Evolutionary conservation across 148 eudicot genomes (phyloP).

Genomic region (Diospyros kaki): DNA sequence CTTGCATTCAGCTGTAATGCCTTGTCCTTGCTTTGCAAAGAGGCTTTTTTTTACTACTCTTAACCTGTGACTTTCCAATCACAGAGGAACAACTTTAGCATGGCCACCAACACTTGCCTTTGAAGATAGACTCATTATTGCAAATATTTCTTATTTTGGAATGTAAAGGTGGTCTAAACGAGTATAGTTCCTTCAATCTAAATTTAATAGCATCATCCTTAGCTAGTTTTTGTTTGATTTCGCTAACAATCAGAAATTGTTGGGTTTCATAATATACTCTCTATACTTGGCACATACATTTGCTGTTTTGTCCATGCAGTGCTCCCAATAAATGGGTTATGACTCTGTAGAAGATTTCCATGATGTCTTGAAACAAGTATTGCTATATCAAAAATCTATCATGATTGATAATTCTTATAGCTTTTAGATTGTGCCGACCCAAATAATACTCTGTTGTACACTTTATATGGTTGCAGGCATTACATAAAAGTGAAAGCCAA

Average conservation of each 20-base stretch:
- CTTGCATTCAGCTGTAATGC: too few relatives aligned
- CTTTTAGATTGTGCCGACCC: neutral
- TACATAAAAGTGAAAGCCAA: constrained; percentile 13
- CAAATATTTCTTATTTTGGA: neutral
- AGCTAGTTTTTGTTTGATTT: neutral
- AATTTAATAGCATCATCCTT: neutral
- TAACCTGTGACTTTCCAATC: too few relatives aligned
- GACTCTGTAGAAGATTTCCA: constrained; percentile 27
- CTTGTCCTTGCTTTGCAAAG: too few relatives aligned
- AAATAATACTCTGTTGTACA: neutral
- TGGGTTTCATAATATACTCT: constrained; percentile 4
- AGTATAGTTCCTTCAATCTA: neutral
- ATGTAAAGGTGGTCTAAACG: neutral
- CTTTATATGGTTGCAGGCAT: constrained; percentile 20
- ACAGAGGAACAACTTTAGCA: too few relatives aligned
- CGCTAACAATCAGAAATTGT: neutral
- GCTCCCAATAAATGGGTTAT: constrained; percentile 22
- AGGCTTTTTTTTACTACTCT: too few relatives aligned
- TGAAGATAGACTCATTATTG: neutral
- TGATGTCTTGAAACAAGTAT: constrained; percentile 24
- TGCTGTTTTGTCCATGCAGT: constrained; percentile 12
- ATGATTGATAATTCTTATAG: neutral
- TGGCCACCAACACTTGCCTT: neutral
- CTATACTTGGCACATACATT: neutral
- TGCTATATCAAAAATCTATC: neutral